Percentiles rank a stretch among this genome's conserved stretches.
Conservation (phyloP, 225 moss, liverwort and hornwort genomes). For the Sphagnum tenellum region DNA sequence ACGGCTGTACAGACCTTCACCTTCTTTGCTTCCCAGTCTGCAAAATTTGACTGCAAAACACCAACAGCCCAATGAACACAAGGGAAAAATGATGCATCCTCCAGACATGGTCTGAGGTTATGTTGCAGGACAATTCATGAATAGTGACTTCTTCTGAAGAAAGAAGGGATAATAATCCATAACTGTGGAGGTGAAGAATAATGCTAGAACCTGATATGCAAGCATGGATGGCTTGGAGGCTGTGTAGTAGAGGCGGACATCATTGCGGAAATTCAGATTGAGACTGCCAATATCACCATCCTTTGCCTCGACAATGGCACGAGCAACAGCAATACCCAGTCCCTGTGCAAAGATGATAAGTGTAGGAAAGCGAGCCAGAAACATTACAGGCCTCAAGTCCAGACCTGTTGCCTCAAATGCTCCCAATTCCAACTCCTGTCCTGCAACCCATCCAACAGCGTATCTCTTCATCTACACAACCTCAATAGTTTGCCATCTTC, state of each 20-base stretch:
- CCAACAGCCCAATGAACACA: neutral
- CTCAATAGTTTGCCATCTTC: too few species aligned
- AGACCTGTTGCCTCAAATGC: conserved; percentile 47
- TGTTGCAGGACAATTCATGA: too few species aligned
- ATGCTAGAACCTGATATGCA: conserved; percentile 48
- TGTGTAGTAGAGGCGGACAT: conserved; percentile 68
- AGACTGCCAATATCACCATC: conserved; percentile 71
- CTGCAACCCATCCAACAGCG: conserved; percentile 17
- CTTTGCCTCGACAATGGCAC: conserved; percentile 54
- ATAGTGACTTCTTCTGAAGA: too few species aligned
- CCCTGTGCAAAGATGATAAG: conserved; percentile 66
- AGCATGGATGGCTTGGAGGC: conserved; percentile 56
- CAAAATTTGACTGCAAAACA: conserved; percentile 33
- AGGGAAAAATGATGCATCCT: too few species aligned
- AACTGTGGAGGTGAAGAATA: neutral
- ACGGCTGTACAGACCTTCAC: conserved; percentile 66
- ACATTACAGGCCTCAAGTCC: conserved; percentile 69
- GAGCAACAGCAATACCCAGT: conserved; percentile 59
- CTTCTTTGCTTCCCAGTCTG: conserved; percentile 49
- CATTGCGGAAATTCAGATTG: conserved; percentile 63
- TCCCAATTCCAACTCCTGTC: conserved; percentile 75
- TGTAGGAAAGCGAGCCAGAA: conserved; percentile 65
- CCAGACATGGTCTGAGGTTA: too few species aligned
- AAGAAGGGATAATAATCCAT: too few species aligned
- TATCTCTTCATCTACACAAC: too few species aligned